Evolutionary conservation across 2,329 filamentous ascomycete genomes (phyloP).

Genomic region (Tolypocladium sp.): DNA sequence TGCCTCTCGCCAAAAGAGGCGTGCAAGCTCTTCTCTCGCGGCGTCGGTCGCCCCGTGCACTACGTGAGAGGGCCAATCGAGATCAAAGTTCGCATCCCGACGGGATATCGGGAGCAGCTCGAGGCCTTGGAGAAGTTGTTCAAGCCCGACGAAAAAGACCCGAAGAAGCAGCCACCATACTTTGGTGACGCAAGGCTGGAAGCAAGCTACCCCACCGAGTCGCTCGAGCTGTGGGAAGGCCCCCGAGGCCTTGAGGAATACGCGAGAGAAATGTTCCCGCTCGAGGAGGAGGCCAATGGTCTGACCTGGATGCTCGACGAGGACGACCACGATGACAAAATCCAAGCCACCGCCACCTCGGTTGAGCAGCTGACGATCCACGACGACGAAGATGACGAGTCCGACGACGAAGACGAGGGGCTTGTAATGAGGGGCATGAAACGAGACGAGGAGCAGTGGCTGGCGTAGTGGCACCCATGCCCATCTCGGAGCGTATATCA

Average conservation of each 20-base stretch:
- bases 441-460: slow-evolving; percentile 50
- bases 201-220: slow-evolving; percentile 60
- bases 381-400: slow-evolving; percentile 31
- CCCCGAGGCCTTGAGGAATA: slow-evolving; percentile 90
- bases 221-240: slow-evolving; percentile 82
- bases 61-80: slow-evolving; percentile 76
- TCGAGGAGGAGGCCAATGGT: slow-evolving; percentile 92
- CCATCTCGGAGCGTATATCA: neutral
- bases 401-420: slow-evolving; percentile 47
- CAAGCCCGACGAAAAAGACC: slow-evolving; percentile 38
- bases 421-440: slow-evolving; percentile 48
- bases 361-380: slow-evolving; percentile 31
- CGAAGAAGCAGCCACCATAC: slow-evolving; percentile 51
- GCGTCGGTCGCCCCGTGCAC: slow-evolving; percentile 65
- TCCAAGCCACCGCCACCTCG: slow-evolving; percentile 22
- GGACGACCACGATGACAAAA: slow-evolving; percentile 32
- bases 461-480: slow-evolving; percentile 30
- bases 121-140: slow-evolving; percentile 57
- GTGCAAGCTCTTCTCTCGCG: slow-evolving; percentile 70
- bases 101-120: slow-evolving; percentile 82
- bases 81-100: slow-evolving; percentile 75
- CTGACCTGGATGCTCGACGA: slow-evolving; percentile 78
- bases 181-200: slow-evolving; percentile 51
- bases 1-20: slow-evolving; percentile 76
- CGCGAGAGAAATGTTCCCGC: slow-evolving; percentile 82